Conservation (phyloP, 1,139 yeast genomes). For the Kodamaea fungicola region DNA sequence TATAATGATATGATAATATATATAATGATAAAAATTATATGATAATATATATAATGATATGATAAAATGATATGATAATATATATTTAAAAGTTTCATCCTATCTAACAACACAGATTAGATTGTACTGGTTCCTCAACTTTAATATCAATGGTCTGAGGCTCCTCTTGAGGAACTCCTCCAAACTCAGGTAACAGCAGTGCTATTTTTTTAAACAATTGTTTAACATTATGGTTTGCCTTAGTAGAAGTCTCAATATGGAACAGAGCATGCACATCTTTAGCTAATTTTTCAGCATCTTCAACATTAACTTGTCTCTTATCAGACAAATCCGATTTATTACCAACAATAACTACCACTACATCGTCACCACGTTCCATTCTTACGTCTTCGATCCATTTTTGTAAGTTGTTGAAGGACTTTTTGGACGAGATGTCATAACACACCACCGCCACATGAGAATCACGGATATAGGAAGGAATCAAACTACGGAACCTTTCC, state of each 20-base stretch:
- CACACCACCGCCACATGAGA: conserved; percentile 96
- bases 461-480: conserved; percentile 90
- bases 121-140: conserved; percentile 22
- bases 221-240: conserved; percentile 92
- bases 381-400: conserved; percentile 63
- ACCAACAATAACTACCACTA: conserved; percentile 63
- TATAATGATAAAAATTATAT: too few relatives aligned
- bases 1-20: too few relatives aligned
- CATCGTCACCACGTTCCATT: conserved; percentile 70
- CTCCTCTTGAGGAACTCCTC: conserved; percentile 28
- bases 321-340: conserved; percentile 76
- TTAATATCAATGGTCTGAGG: conserved; percentile 46
- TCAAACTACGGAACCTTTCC: conserved; percentile 54
- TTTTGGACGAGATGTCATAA: conserved; percentile 84
- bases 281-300: conserved; percentile 68
- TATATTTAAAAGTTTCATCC: not conserved
- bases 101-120: not conserved
- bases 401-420: conserved; percentile 70
- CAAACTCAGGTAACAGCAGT: conserved; percentile 83
- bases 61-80: too few relatives aligned
- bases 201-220: conserved; percentile 87
- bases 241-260: conserved; percentile 91
- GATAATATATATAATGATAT: too few relatives aligned
- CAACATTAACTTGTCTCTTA: conserved; percentile 47
- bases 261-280: conserved; percentile 61